These are phyloP conservation scores for Friedmanniomyces endolithicus DNA, from an alignment of 495 filamentous ascomycete species.

Conservation along the genomic window DNA sequence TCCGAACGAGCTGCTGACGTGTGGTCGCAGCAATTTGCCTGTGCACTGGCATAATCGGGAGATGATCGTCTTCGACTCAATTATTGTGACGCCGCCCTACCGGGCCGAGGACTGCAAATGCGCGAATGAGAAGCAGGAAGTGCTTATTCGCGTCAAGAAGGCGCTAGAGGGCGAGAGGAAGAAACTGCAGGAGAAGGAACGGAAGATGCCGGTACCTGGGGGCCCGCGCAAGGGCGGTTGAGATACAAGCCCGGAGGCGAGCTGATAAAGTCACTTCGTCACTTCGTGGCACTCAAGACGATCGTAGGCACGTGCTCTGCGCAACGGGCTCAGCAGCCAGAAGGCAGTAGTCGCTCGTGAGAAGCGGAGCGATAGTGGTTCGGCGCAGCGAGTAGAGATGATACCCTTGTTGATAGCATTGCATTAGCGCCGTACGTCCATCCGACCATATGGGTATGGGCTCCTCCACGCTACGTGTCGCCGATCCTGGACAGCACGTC, in stretches of 20 bases:
- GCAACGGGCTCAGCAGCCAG: no score
- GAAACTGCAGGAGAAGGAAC: slow-evolving; percentile 22
- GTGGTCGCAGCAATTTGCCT: slow-evolving; percentile 34
- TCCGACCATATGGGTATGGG: no score
- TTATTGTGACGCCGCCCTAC: slow-evolving; percentile 50
- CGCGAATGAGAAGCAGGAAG: slow-evolving; percentile 38
- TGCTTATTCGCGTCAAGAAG: slow-evolving; percentile 48
- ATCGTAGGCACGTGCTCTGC: no score
- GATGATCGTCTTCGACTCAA: slow-evolving; percentile 55
- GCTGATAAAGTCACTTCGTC: no score
- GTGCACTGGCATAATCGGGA: slow-evolving; percentile 49
- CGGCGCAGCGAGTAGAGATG: neutral
- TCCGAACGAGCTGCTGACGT: neutral
- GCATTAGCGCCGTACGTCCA: neutral
- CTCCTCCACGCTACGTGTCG: no score
- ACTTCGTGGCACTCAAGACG: no score
- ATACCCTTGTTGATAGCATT: neutral
- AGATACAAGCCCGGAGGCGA: neutral
- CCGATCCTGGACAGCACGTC: no score
- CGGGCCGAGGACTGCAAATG: slow-evolving; percentile 45
- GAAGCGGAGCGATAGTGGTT: neutral
- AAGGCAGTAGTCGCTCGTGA: neutral
- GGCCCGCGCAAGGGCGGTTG: slow-evolving; percentile 28
- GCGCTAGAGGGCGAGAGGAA: slow-evolving; percentile 38
- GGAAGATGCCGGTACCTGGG: slow-evolving; percentile 22